Base-by-base conservation (phyloP, 179 eudicot genomes). In the Dionaea muscipula region DNA sequence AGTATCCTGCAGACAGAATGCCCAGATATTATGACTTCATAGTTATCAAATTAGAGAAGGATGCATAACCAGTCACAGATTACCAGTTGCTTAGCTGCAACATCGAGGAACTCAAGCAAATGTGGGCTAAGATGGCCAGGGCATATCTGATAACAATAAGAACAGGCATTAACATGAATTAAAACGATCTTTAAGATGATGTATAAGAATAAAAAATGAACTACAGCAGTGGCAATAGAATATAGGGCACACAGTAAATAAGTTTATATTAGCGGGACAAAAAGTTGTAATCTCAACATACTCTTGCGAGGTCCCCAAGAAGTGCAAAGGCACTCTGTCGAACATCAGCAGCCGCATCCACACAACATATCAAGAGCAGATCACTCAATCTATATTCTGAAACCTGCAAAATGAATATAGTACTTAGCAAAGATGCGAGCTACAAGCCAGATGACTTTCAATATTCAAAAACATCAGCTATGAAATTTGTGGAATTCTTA, bases 271-370 rank as follows among this genome's bases (percentile, higher is more conserved):
- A 28, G 3, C 5, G 35, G 35, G 35, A 28, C 35, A 28, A 28
- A 28, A 28, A 28, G 35, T 2, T 18, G 24, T 18, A 53, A 19
- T 16, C 2, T 22, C n/a, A 61, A 69, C 79, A 74, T 72, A 91
- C 98, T 65, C 96, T 84, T 24, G 98, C 88, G 51, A 91, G 91
- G 68, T 91, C 98, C 40, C 98, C 98, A 62, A 91, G 83, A 72
- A 91, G 80, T 10, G 98, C 98, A 68, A 91, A 87, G 58, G 98
- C 96, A 76, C 98, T 91, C 68, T 91, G 98, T 10, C 89, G 81
- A 45, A 91, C 84, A 73, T 91, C 98, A 64, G 78, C 57, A 53
- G 79, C 71, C 67, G 82, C 93, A 75, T 91, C 94, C 88, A 78
- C 71, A 67, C 98, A 91, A 72, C 96, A 91, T 69, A 84, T 94